Base-by-base conservation (phyloP, 2,329 filamentous ascomycete species). In the Endoconidiophora polonica region DNA sequence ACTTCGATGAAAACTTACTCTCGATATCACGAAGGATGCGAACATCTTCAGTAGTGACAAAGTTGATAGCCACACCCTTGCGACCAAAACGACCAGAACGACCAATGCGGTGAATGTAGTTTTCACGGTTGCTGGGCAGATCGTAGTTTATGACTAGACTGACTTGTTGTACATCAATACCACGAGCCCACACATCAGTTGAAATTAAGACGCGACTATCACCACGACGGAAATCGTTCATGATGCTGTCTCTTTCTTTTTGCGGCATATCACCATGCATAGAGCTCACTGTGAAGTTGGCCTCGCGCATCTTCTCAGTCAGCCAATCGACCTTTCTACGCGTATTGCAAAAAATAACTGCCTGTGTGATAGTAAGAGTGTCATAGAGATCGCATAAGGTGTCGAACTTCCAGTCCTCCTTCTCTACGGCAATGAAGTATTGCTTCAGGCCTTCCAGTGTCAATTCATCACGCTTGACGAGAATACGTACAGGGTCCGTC, bases 191-290 rank as follows among this genome's bases (percentile, higher is more conserved):
- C 42, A 98, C 87, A 63, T 98, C 91, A 1, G 91, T 98, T 36
- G 88, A 94, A 63, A 98, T 98, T 46, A 98, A 72, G 20, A 98
- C 91, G 62, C 91, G 80, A 58, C 86, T 94, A 68, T 94, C 94
- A 55, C 90, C 91, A 67, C 94, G 88, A 57, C 91, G 77, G 71
- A 98, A 98, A 62, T 98, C 91, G 64, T 94, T 86, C 91, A 98
- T 98, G 62, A 98, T 98, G 66, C 85, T 90, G 69, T 98, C 91
- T 59, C 91, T 82, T 67, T 96, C 88, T 68, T 91, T 91, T 65
- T 98, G 91, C 22, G 88, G 87, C 91, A 98, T 98, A 61, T 98
- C 91, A 57, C 91, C 91, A 63, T 98, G 91, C 91, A 98, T 98
- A 59, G 85, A 90, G 59, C 85, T 93, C 57, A 98, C 91, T 0